phyloP scores from a whole-genome alignment of 495 filamentous ascomycete species.

The Talaromyces adpressus region DNA sequence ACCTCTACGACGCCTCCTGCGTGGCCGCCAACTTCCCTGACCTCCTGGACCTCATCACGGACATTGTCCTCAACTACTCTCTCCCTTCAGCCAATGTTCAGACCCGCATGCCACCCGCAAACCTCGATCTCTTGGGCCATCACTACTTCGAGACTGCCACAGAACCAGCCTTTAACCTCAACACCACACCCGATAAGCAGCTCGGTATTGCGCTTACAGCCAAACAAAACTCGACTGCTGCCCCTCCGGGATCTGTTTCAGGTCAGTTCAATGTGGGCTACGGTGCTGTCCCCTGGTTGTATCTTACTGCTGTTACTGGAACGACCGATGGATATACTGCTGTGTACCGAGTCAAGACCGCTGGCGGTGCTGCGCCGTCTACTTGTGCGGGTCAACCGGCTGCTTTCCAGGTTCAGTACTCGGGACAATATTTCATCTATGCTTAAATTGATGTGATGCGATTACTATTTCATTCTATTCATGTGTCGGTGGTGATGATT shows the following conservation, averaged over 20 bases:
- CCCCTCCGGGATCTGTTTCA: constrained; percentile 49
- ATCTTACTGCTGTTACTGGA: constrained; percentile 41
- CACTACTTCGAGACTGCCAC: constrained; percentile 67
- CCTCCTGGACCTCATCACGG: constrained; percentile 46
- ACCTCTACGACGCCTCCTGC: constrained; percentile 84
- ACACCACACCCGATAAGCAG: constrained; percentile 45
- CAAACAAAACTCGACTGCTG: constrained; percentile 46
- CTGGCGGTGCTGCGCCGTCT: constrained; percentile 67
- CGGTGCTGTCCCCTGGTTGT: constrained; percentile 55
- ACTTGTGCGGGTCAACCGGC: constrained; percentile 61
- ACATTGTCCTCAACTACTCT: constrained; percentile 28
- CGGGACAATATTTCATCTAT: constrained; percentile 65
- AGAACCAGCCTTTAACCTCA: constrained; percentile 73
- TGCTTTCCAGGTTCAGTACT: constrained; percentile 68
- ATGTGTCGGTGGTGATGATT: not conserved
- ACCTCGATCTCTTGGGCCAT: constrained; percentile 59
- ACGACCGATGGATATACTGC: constrained; percentile 58
- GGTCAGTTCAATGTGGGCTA: constrained; percentile 43
- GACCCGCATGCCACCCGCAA: constrained; percentile 37
- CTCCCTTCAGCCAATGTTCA: constrained; percentile 27
- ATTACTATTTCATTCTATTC: not conserved
- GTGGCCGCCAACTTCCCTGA: constrained; percentile 58
- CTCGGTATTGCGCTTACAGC: constrained; percentile 56
- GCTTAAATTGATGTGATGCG: constrained; percentile 8
- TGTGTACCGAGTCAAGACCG: constrained; percentile 83